Base-by-base conservation (phyloP, 169 alveolate genomes). In the Eimeria zaria region DNA sequence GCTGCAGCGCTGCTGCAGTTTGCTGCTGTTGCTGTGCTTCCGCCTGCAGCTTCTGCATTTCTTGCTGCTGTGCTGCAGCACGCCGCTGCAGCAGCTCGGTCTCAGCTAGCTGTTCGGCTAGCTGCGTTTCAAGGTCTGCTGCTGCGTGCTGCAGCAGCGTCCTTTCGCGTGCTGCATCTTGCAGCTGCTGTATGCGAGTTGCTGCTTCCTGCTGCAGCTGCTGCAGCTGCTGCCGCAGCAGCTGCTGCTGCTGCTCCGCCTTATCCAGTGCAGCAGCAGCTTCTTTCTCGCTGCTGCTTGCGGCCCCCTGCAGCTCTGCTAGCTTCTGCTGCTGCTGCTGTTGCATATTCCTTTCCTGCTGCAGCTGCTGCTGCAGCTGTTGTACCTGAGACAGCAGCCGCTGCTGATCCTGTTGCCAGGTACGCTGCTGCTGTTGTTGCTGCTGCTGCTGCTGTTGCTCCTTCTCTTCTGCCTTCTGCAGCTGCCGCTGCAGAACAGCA, bases 141-240 rank as follows among this genome's bases (percentile, higher is more conserved):
- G 78, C 92, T 60, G 92, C 92, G 20, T 84, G 92, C 92, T 58
- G 80, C 92, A 84, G 92, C 92, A 84, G 67, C 18, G 78, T 84
- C 46, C 80, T 14, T 41, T 84, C 92, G 4, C 27, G n/a, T 5
- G 78, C 36, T 69, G 55, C 22, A 22, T 84, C 53, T 44, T 58
- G 92, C 78, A 84, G 92, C 92, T 84, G 92, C 92, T 84, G 92
- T 80, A 60, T 36, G 80, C 80, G 92, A 1, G 55, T 46, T 18
- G 55, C 69, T 30, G 78, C 92, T 84, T 84, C 92, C 80, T 84
- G 80, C 76, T 84, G 74, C 92, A 84, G 80, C 60, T 84, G 92
- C 78, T 60, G 74, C 78, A 53, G 41, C 92, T n/a, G 46, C 78
- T 84, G 62, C 74, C 24, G 27, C 46, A 84, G 58, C 76, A 24